Evolutionary conservation across 2,329 filamentous ascomycete species (phyloP).

Genomic region (Aspergillus ruber): DNA sequence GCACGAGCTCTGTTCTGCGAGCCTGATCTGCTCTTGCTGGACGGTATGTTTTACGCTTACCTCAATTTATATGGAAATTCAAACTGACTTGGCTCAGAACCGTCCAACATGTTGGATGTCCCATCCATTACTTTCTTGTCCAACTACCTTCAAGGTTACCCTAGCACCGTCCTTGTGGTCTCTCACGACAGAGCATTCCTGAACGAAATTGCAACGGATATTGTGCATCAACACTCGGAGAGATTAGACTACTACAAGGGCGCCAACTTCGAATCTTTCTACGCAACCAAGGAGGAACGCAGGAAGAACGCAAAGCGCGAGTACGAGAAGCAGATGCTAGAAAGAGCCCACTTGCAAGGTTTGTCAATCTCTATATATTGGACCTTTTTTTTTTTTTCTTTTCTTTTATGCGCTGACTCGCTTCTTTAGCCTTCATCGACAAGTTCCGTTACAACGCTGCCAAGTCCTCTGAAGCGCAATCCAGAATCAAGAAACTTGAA

Average conservation of each 20-base stretch:
- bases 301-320: slow-evolving; percentile 94
- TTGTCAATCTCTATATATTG: slow-evolving; percentile 6
- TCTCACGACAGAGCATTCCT: slow-evolving; percentile 98
- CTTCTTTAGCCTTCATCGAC: slow-evolving; percentile 73
- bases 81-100: slow-evolving; percentile 52
- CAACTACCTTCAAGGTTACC: slow-evolving; percentile 89
- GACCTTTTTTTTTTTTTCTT: background rate
- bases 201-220: slow-evolving; percentile 98
- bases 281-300: slow-evolving; percentile 92
- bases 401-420: slow-evolving; percentile 4
- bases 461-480: slow-evolving; percentile 97
- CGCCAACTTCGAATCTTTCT: slow-evolving; percentile 93
- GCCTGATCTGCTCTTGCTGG: slow-evolving; percentile 87
- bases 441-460: slow-evolving; percentile 99
- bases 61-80: background rate
- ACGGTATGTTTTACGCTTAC: slow-evolving; percentile 44
- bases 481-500: slow-evolving; percentile 97
- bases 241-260: slow-evolving; percentile 97
- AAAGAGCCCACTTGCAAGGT: slow-evolving; percentile 82
- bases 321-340: slow-evolving; percentile 97
- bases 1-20: slow-evolving; percentile 96
- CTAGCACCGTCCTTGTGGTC: slow-evolving; percentile 90
- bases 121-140: slow-evolving; percentile 98
- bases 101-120: slow-evolving; percentile 99
- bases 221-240: slow-evolving; percentile 96